These are phyloP conservation scores for Vigna mungo DNA, from an alignment of 306 rosid species.

Conservation along the genomic window DNA sequence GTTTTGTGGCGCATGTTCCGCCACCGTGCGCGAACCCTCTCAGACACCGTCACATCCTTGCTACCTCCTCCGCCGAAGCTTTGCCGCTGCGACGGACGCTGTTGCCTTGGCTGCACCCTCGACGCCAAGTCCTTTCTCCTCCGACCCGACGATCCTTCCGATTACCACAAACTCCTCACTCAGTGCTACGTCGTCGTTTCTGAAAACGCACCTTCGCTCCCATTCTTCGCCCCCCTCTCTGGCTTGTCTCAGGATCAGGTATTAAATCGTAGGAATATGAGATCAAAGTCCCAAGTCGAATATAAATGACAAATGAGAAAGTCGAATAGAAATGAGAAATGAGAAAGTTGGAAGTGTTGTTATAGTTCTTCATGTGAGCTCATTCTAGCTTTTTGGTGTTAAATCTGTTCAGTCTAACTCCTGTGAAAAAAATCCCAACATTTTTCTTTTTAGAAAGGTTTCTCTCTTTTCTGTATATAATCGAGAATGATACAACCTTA, in stretches of 20 bases:
- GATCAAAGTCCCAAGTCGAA: no score
- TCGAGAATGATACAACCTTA: no score
- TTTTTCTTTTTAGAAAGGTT: no score
- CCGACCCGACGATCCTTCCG: conserved; percentile 61
- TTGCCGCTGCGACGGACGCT: conserved; percentile 55
- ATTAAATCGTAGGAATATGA: background rate
- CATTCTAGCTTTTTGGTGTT: no score
- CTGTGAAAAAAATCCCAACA: no score
- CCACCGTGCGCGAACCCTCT: conserved; percentile 55
- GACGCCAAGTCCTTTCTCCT: conserved; percentile 55
- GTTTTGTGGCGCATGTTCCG: conserved; percentile 71
- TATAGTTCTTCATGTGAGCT: no score
- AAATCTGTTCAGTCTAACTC: no score
- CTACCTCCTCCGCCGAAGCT: conserved; percentile 56
- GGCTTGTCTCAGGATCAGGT: conserved; percentile 67
- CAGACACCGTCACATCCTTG: conserved; percentile 52
- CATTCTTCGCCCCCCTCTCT: conserved; percentile 43
- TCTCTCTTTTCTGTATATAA: no score
- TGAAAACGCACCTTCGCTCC: conserved; percentile 44
- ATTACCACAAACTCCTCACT: conserved; percentile 57
- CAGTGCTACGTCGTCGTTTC: conserved; percentile 62
- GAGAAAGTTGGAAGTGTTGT: no score
- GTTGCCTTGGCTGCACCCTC: conserved; percentile 58
- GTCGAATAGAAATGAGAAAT: no score
- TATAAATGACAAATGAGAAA: no score